Conservation (phyloP, 2,329 filamentous ascomycete genomes). For the Torrubiella hemipterigena region DNA sequence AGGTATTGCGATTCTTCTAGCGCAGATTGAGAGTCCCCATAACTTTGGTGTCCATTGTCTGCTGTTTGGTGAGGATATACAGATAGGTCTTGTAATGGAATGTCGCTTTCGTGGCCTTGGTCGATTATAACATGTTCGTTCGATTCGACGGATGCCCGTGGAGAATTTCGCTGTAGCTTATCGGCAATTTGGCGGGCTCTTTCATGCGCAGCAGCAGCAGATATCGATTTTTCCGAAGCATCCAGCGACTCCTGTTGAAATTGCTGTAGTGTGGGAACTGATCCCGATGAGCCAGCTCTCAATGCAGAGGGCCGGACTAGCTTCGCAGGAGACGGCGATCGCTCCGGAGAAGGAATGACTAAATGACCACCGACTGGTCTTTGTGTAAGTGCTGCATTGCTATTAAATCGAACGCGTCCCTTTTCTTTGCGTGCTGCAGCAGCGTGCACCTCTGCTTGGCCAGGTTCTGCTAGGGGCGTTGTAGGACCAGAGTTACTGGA, state of each 20-base stretch:
- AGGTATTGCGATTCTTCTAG: slow-evolving; percentile 15
- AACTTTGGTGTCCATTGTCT: too few species aligned
- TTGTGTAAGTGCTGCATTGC: too few species aligned
- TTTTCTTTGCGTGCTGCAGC: slow-evolving; percentile 27
- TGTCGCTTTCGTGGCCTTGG: slow-evolving; percentile 14
- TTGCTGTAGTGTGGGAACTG: slow-evolving; percentile 4
- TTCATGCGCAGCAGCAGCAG: slow-evolving; percentile 30
- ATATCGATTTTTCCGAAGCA: slow-evolving; percentile 14
- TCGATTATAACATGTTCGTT: slow-evolving; percentile 16
- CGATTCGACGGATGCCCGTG: slow-evolving; percentile 25
- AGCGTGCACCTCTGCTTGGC: slow-evolving; percentile 6
- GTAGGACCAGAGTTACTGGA: too few species aligned
- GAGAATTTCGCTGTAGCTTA: slow-evolving; percentile 23
- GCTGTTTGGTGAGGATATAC: too few species aligned
- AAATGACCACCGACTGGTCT: too few species aligned
- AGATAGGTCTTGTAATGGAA: too few species aligned
- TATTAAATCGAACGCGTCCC: slow-evolving; percentile 36
- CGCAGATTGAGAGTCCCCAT: too few species aligned
- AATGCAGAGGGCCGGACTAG: slow-evolving; percentile 5
- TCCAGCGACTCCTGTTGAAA: slow-evolving; percentile 10
- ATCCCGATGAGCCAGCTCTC: slow-evolving; percentile 6
- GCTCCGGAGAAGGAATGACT: slow-evolving; percentile 11
- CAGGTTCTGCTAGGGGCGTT: slow-evolving; percentile 1
- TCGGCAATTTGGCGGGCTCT: slow-evolving; percentile 29
- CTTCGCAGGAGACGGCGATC: slow-evolving; percentile 3